A percentile compares a stretch with the other conserved stretches of the same genome.
Conservation (phyloP, 257 asterid species). For the Cruciata laevipes region DNA sequence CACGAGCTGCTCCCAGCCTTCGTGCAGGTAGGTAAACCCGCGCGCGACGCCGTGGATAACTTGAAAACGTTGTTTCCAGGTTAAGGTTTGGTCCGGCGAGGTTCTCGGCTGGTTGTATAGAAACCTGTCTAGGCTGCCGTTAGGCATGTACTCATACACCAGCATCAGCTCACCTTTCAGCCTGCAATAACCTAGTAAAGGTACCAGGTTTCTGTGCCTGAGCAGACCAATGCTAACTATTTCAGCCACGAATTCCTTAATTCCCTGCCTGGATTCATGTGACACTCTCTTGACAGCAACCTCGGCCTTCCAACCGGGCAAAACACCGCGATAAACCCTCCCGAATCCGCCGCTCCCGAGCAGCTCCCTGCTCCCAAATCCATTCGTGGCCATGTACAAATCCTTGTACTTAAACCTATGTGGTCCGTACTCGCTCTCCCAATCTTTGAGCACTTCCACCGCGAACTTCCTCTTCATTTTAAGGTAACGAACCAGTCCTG, state of each 20-base stretch:
- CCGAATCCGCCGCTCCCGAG: slow-evolving; percentile 54
- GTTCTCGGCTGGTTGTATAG: not conserved
- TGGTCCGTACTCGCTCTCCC: slow-evolving; percentile 2
- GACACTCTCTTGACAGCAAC: slow-evolving; percentile 52
- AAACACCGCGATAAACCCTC: slow-evolving; percentile 43
- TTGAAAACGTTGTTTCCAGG: slow-evolving; percentile 43
- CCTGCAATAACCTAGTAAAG: slow-evolving; percentile 16
- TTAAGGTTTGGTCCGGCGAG: slow-evolving; percentile 30
- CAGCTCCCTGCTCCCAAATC: not conserved
- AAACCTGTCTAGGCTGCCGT: slow-evolving; percentile 42
- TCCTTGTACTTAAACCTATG: not conserved
- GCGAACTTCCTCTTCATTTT: not conserved
- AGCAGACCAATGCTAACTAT: slow-evolving; percentile 28
- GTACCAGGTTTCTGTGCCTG: slow-evolving; percentile 51
- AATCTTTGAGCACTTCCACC: not conserved
- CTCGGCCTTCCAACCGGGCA: slow-evolving; percentile 28
- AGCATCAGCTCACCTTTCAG: slow-evolving; percentile 31
- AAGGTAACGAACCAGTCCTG: not conserved
- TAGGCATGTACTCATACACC: not conserved
- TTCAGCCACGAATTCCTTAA: not conserved
- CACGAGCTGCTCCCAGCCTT: slow-evolving; percentile 58
- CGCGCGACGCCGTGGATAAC: slow-evolving; percentile 55
- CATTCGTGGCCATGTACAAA: not conserved
- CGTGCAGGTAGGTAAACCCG: slow-evolving; percentile 49
- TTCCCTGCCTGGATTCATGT: slow-evolving; percentile 58